A percentile compares a stretch with the other conserved stretches of the same genome.
Conservation (phyloP, 2,329 filamentous ascomycete species). For the Talaromyces sp. region DNA sequence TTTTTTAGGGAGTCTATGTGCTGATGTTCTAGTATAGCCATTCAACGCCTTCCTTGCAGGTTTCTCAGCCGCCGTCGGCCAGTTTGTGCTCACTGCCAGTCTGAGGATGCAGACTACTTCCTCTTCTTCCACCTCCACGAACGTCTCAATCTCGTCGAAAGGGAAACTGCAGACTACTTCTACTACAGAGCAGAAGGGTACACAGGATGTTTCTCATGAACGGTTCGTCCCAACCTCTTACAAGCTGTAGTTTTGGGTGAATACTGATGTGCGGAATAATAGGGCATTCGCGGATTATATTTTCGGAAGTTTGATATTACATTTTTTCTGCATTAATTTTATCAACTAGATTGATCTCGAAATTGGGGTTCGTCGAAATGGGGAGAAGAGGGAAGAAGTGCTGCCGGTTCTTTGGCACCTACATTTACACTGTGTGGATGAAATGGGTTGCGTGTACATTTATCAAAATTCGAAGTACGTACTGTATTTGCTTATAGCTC, state of each 20-base stretch:
- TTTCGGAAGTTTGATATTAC: conserved; percentile 88
- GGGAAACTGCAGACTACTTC: conserved; percentile 21
- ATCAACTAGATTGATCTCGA: conserved; percentile 68
- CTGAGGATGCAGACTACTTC: conserved; percentile 86
- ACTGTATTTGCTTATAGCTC: not conserved
- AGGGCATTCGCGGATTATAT: conserved; percentile 96
- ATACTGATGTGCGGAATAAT: not conserved
- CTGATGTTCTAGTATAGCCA: conserved; percentile 56
- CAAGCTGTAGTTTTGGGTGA: conserved; percentile 2
- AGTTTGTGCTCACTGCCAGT: conserved; percentile 91
- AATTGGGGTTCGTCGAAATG: not conserved
- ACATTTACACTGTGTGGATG: too few species aligned
- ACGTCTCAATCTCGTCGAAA: conserved; percentile 20
- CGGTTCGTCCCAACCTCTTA: conserved; percentile 26
- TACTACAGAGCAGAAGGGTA: conserved; percentile 2
- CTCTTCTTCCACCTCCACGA: conserved; percentile 51
- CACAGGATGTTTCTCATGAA: conserved; percentile 38
- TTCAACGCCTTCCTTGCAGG: conserved; percentile 98
- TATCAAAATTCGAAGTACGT: not conserved
- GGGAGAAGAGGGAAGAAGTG: not conserved
- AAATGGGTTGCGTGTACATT: conserved; percentile 11
- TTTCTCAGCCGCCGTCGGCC: conserved; percentile 89
- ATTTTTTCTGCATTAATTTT: conserved; percentile 99
- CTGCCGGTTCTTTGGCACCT: not conserved
- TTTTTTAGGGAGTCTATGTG: not conserved